Conservation (phyloP, 306 rosid species). For the Sicyos edulis region DNA sequence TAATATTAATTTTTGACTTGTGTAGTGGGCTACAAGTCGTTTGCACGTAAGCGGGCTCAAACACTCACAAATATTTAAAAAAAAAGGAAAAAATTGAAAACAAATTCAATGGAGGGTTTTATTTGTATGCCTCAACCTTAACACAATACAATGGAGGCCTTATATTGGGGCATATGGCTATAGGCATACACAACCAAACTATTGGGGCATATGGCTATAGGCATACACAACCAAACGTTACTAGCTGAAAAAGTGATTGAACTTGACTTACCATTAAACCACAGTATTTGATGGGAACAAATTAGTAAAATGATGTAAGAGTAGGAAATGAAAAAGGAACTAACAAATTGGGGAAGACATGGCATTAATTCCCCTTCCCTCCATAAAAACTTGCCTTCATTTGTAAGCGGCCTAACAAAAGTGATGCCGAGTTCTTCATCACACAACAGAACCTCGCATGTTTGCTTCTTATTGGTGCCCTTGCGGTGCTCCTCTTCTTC, state of each 20-base stretch:
- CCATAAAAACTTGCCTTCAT: too few relatives aligned
- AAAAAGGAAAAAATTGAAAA: too few relatives aligned
- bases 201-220: too few relatives aligned
- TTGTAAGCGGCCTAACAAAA: not conserved
- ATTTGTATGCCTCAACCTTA: not conserved
- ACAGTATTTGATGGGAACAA: not conserved
- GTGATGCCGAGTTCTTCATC: too few relatives aligned
- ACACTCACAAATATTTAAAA: too few relatives aligned
- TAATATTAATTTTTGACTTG: not conserved
- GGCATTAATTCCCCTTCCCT: too few relatives aligned
- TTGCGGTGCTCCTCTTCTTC: too few relatives aligned
- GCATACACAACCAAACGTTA: too few relatives aligned
- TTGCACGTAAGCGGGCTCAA: not conserved
- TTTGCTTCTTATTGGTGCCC: too few relatives aligned
- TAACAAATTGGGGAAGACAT: not conserved
- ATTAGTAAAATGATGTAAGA: not conserved
- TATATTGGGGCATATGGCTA: not conserved
- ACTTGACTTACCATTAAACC: not conserved
- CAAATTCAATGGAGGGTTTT: not conserved
- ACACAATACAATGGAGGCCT: not conserved
- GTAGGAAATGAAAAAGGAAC: not conserved
- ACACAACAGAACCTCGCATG: too few relatives aligned
- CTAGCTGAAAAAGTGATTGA: not conserved
- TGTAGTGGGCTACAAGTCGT: not conserved
- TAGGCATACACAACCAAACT: not conserved